Percentiles rank a stretch among this genome's conserved stretches.
Conservation (phyloP, 352 stramenopile species). For the Phytophthora boehmeriae region DNA sequence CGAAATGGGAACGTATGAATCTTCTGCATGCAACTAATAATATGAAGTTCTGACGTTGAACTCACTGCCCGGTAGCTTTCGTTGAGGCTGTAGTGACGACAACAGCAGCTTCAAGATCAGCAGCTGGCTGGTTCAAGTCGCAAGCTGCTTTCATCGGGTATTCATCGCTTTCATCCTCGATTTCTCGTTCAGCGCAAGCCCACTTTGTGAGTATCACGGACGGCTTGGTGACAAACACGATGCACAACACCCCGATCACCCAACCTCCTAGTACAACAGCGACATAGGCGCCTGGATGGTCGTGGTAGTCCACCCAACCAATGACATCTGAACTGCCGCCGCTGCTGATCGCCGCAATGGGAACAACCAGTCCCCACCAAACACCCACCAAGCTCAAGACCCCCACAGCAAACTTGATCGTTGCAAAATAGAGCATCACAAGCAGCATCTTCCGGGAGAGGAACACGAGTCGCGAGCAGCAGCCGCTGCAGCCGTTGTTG, state of each 20-base stretch:
- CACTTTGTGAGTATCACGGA: slow-evolving; percentile 21
- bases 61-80: background rate
- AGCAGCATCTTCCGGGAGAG: slow-evolving; percentile 34
- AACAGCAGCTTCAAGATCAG: slow-evolving; percentile 12
- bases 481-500: slow-evolving; percentile 21
- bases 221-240: slow-evolving; percentile 20
- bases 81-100: background rate
- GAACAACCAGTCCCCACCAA: slow-evolving; percentile 29
- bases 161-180: background rate
- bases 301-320: slow-evolving; percentile 24
- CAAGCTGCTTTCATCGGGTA: background rate
- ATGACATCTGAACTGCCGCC: slow-evolving; percentile 20
- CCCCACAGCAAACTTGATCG: slow-evolving; percentile 47
- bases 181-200: slow-evolving; percentile 20
- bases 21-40: too few species aligned
- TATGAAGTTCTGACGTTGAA: background rate
- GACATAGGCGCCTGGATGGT: slow-evolving; percentile 18
- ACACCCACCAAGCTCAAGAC: slow-evolving; percentile 38
- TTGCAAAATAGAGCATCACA: slow-evolving; percentile 51
- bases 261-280: slow-evolving; percentile 10
- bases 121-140: background rate
- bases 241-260: slow-evolving; percentile 13
- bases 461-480: slow-evolving; percentile 22
- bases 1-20: too few species aligned
- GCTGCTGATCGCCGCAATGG: slow-evolving; percentile 38